Percentiles rank a stretch among this genome's conserved stretches.
Evolutionary conservation across 2,329 filamentous ascomycete genomes (phyloP).

Genomic region (Colletotrichum sidae): DNA sequence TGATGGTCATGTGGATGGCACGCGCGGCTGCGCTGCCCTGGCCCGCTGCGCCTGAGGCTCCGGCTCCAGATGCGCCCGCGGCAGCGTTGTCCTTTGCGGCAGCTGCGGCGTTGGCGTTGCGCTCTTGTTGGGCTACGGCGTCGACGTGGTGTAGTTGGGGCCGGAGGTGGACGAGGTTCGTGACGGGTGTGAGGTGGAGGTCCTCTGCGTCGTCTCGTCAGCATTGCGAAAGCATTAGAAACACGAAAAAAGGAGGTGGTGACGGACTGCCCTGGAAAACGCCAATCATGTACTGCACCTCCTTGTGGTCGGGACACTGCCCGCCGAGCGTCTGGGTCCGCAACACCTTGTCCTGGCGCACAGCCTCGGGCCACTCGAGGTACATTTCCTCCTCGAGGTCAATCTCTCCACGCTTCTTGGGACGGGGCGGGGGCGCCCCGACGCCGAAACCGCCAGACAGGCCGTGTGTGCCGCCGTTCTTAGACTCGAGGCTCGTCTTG

Average conservation of each 20-base stretch:
- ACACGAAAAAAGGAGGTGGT: background rate
- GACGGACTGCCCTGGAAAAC: constrained; percentile 84
- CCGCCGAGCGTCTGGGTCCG: constrained; percentile 88
- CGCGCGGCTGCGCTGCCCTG: constrained; percentile 67
- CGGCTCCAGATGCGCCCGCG: constrained; percentile 47
- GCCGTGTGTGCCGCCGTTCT: constrained; percentile 75
- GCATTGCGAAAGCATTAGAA: constrained; percentile 2
- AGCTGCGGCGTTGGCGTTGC: constrained; percentile 55
- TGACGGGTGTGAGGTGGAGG: constrained; percentile 86
- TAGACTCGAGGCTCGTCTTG: constrained; percentile 67
- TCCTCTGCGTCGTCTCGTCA: constrained; percentile 66
- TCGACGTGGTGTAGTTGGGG: constrained; percentile 95
- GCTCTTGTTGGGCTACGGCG: constrained; percentile 80
- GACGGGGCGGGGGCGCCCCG: constrained; percentile 57
- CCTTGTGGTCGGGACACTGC: constrained; percentile 75
- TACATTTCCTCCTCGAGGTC: constrained; percentile 59
- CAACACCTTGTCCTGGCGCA: constrained; percentile 78
- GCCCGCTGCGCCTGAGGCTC: constrained; percentile 48
- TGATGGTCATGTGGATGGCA: constrained; percentile 88
- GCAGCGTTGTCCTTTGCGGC: constrained; percentile 49
- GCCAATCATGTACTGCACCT: constrained; percentile 89
- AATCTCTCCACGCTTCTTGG: constrained; percentile 48
- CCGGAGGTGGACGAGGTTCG: constrained; percentile 86
- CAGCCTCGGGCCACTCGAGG: constrained; percentile 74
- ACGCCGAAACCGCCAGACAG: constrained; percentile 80